Percentiles rank a stretch among this genome's conserved stretches.
phyloP scores from a whole-genome alignment of 306 rosid genomes.

The Quercus glauca region DNA sequence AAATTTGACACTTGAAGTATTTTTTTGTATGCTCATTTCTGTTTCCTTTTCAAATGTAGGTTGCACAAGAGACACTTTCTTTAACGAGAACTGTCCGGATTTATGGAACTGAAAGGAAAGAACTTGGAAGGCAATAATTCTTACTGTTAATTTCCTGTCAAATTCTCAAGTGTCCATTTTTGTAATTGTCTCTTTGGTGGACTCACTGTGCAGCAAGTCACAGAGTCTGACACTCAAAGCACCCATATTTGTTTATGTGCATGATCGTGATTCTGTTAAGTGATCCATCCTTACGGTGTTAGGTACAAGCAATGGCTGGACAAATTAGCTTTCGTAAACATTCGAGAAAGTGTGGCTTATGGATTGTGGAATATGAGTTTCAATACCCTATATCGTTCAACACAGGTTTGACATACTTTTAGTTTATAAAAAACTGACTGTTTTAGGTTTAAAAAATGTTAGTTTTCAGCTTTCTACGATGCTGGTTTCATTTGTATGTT shows the following conservation, averaged over 20 bases:
- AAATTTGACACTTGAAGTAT: slow-evolving; percentile 5
- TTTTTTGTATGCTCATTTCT: not conserved
- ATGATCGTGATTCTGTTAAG: not conserved
- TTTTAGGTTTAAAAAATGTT: not conserved
- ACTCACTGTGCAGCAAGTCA: not conserved
- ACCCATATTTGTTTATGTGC: not conserved
- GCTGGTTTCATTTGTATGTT: not conserved
- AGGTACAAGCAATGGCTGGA: slow-evolving; percentile 68
- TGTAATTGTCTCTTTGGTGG: not conserved
- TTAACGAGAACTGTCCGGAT: slow-evolving; percentile 52
- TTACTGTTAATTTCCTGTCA: slow-evolving; percentile 10
- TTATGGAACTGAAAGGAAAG: slow-evolving; percentile 51
- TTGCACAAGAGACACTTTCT: slow-evolving; percentile 65
- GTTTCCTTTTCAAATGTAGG: slow-evolving; percentile 37
- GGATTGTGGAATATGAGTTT: slow-evolving; percentile 74
- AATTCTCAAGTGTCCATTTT: not conserved
- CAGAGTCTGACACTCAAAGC: not conserved
- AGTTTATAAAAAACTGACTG: not conserved
- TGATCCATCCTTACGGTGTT: slow-evolving; percentile 26
- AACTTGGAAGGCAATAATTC: slow-evolving; percentile 48
- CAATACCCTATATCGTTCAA: slow-evolving; percentile 55
- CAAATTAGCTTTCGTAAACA: slow-evolving; percentile 46
- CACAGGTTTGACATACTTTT: slow-evolving; percentile 53
- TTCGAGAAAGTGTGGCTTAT: slow-evolving; percentile 66
- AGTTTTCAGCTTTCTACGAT: not conserved